These are phyloP conservation scores for Magnusiomyces ingens DNA, from an alignment of 1,139 yeast genomes.

Conservation along the genomic window DNA sequence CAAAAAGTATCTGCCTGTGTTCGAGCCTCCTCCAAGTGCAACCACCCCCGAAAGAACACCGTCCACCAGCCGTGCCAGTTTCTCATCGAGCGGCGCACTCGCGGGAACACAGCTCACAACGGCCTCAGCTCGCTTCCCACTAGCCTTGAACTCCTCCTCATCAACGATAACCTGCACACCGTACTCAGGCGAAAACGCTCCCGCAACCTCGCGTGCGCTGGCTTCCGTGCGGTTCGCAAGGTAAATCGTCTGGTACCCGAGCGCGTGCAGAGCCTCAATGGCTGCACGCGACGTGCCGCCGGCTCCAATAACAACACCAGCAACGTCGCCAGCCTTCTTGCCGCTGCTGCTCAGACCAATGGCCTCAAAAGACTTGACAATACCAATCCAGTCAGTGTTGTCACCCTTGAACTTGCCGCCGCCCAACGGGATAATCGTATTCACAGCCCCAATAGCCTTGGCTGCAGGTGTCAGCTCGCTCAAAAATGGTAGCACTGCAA, in stretches of 20 bases:
- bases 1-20: constrained; percentile 47
- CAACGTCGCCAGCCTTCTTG: constrained; percentile 39
- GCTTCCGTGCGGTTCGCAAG: constrained; percentile 73
- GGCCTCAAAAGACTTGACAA: constrained; percentile 56
- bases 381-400: constrained; percentile 96
- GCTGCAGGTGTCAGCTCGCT: constrained; percentile 62
- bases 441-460: constrained; percentile 78
- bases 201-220: constrained; percentile 54
- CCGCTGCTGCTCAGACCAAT: constrained; percentile 37
- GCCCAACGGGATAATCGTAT: constrained; percentile 63
- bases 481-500: constrained; percentile 64
- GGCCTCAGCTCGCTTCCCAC: no score
- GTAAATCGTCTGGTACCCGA: constrained; percentile 75
- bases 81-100: constrained; percentile 60
- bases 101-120: constrained; percentile 89
- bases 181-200: constrained; percentile 54
- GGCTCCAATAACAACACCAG: constrained; percentile 73
- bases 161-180: constrained; percentile 52
- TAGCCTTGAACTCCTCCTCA: no score
- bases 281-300: constrained; percentile 99
- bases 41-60: constrained; percentile 34
- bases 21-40: constrained; percentile 22
- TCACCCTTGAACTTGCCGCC: constrained; percentile 63
- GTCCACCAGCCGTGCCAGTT: constrained; percentile 40
- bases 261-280: constrained; percentile 67